Conservation (phyloP, 2,329 filamentous ascomycete genomes). For the Diatrype stigma region DNA sequence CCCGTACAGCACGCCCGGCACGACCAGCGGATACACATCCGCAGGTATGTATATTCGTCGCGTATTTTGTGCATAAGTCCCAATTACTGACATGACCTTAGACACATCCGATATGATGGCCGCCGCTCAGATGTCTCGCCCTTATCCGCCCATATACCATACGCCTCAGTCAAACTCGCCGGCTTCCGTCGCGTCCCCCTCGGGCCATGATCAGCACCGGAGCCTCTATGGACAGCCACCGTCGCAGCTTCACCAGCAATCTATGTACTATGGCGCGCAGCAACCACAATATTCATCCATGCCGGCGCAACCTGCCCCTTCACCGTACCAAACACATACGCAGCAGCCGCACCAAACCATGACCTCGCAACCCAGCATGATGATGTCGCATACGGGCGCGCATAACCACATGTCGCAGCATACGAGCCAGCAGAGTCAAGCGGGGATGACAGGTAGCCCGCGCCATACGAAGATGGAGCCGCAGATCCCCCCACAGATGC, state of each 20-base stretch:
- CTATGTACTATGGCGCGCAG: constrained; percentile 69
- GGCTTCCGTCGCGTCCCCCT: constrained; percentile 85
- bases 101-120: constrained; percentile 66
- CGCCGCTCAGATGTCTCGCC: constrained; percentile 64
- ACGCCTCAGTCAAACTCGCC: constrained; percentile 94
- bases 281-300: constrained; percentile 64
- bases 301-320: constrained; percentile 56
- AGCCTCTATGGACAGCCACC: constrained; percentile 78
- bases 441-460: constrained; percentile 57
- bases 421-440: constrained; percentile 50
- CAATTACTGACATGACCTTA: constrained; percentile 24
- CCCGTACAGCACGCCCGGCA: constrained; percentile 78
- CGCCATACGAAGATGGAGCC: constrained; percentile 60
- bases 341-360: constrained; percentile 54
- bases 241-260: constrained; percentile 71
- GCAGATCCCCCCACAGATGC: constrained; percentile 58
- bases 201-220: constrained; percentile 83
- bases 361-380: constrained; percentile 61
- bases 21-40: constrained; percentile 79
- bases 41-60: constrained; percentile 60
- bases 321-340: constrained; percentile 58
- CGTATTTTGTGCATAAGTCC: constrained; percentile 8
- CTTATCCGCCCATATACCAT: constrained; percentile 90
- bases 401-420: constrained; percentile 58
- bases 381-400: constrained; percentile 58